Evolutionary conservation across 1,139 yeast genomes (phyloP), one percentile per base, ranked within the genome.

Genomic region (Kluyveromyces marxianus): DNA sequence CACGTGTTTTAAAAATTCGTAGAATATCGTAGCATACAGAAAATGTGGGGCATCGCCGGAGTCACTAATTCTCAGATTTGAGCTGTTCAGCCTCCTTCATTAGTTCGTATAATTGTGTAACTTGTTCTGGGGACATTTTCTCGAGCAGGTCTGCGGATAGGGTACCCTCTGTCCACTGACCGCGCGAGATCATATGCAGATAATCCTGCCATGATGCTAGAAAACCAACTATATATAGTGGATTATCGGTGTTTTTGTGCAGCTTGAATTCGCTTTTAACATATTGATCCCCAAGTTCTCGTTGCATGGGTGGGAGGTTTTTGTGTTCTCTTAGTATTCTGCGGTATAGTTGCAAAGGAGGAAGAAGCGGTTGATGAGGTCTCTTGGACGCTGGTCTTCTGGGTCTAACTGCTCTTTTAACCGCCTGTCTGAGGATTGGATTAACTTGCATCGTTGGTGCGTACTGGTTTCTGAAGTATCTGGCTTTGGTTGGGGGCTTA

Each of bases 131-230:
- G 31, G 86, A 79, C 92, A 92, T 79, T 63, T 84, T 85, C 48
- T 82, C 85, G 54, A 92, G 71, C 48, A 83, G 82, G 36, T 71
- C 72, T 54, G 77, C 70, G 35, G 83, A 80, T 59, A 92, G 68
- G 39, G 79, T 78, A 6, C 83, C 87, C 44, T 74, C 76, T 60
- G 75, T 69, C 97, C 97, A 92, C 37, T 74, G 71, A 2, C 86
- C 94, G 14, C 87, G 85, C 40, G 81, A 81, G 34, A 92, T 75
- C 61, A 74, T 71, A 46, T 77, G 77, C 49, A 87, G 74, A 59
- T 92, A 92, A 56, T 87, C 90, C 61, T 92, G 98, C 98, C 98
- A 92, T 53, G 88, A 83, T 1, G 95, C 79, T 52, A 92, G 73
- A 58, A 92, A 92, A 8, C 97, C 97, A 7, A 94, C 90, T 33